These are phyloP conservation scores for Phytopythium oedochilum DNA, from an alignment of 352 stramenopile species.

Conservation along the genomic window DNA sequence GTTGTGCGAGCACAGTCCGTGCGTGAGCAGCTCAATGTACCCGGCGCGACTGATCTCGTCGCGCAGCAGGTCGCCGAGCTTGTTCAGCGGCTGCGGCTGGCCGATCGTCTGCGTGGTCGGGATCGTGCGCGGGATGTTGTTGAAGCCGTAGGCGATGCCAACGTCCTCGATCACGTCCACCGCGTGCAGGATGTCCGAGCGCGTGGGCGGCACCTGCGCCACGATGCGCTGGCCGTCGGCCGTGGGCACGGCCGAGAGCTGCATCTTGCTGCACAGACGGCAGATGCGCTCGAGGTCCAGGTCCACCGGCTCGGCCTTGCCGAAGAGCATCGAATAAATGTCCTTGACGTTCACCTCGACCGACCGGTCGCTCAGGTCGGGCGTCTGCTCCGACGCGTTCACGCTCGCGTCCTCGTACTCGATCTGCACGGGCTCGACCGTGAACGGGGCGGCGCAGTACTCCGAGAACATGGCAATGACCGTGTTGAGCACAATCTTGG, in stretches of 20 bases:
- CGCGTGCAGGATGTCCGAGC: constrained; percentile 97
- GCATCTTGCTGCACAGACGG: constrained; percentile 97
- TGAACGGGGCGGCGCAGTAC: constrained; percentile 96
- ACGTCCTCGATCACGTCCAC: constrained; percentile 99
- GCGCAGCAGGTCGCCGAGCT: constrained; percentile 96
- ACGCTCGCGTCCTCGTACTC: constrained; percentile 91
- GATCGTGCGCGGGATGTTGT: constrained; percentile 97
- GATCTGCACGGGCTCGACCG: constrained; percentile 95
- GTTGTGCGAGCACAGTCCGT: constrained; percentile 95
- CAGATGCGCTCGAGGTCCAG: constrained; percentile 88
- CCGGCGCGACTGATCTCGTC: constrained; percentile 97
- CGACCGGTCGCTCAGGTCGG: constrained; percentile 89
- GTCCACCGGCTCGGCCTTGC: constrained; percentile 64
- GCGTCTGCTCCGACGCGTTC: constrained; percentile 80
- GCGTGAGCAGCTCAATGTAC: constrained; percentile 98
- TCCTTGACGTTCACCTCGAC: constrained; percentile 83
- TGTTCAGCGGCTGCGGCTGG: constrained; percentile 95
- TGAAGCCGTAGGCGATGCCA: constrained; percentile 99
- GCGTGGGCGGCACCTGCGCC: constrained; percentile 95
- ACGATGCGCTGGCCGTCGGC: constrained; percentile 72
- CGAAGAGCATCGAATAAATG: constrained; percentile 88
- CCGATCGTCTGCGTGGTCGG: constrained; percentile 95
- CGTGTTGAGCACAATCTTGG: constrained; percentile 99
- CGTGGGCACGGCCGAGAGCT: constrained; percentile 88
- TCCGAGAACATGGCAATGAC: constrained; percentile 99